A percentile compares a stretch with the other conserved stretches of the same genome.
Evolutionary conservation across 1,284 basidiomycete species (phyloP).

Genomic region (Xerocomus amazonicus): DNA sequence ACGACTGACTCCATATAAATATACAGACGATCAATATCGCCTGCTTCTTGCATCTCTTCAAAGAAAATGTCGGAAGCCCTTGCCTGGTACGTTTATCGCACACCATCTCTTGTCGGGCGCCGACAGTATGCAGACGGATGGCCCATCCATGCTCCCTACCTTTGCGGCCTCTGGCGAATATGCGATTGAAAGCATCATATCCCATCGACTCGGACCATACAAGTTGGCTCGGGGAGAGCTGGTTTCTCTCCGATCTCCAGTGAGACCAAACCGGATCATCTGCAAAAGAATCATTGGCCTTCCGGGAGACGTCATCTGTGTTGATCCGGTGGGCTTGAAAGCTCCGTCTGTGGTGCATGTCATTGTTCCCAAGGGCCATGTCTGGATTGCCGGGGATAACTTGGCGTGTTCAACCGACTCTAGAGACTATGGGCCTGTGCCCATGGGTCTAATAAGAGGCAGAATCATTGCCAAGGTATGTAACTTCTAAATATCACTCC

Average conservation of each 20-base stretch:
- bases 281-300: slow-evolving; percentile 93
- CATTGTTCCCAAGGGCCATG: slow-evolving; percentile 73
- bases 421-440: slow-evolving; percentile 87
- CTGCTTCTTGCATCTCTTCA: slow-evolving; percentile 56
- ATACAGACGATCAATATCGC: slow-evolving; percentile 47
- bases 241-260: slow-evolving; percentile 73
- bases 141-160: slow-evolving; percentile 90
- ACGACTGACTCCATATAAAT: slow-evolving; percentile 4
- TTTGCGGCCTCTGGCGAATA: slow-evolving; percentile 59
- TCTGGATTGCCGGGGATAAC: slow-evolving; percentile 97
- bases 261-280: slow-evolving; percentile 65
- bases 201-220: slow-evolving; percentile 51
- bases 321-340: slow-evolving; percentile 73
- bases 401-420: slow-evolving; percentile 82
- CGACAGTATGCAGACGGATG: slow-evolving; percentile 44
- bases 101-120: neutral
- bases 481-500: slow-evolving; percentile 10
- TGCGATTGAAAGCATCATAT: slow-evolving; percentile 60
- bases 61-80: slow-evolving; percentile 55
- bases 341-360: slow-evolving; percentile 68
- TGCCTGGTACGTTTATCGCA: slow-evolving; percentile 41
- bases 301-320: slow-evolving; percentile 85
- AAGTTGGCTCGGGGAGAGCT: slow-evolving; percentile 75
- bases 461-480: slow-evolving; percentile 75
- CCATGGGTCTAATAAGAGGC: slow-evolving; percentile 77